Evolutionary conservation across 2,329 filamentous ascomycete species (phyloP).

Genomic region (Arthrinium phaeospermum): DNA sequence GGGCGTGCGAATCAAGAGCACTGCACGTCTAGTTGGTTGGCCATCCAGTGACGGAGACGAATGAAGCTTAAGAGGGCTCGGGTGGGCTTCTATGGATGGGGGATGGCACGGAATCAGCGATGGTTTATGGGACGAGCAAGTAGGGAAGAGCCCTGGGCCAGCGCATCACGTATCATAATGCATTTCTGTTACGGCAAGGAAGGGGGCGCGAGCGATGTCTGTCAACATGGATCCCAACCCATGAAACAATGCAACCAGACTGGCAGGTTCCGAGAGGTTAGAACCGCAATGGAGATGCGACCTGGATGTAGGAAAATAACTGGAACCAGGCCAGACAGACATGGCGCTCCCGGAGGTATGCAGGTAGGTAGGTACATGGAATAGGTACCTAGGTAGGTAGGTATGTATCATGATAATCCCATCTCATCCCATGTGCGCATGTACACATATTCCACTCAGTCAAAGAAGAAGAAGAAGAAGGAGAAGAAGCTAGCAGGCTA

Average conservation of each 20-base stretch:
- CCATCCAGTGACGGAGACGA: slow-evolving; percentile 16
- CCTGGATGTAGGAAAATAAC: slow-evolving; percentile 5
- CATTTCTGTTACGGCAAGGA: slow-evolving; percentile 2
- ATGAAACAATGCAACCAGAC: slow-evolving; percentile 20
- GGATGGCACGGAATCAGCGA: slow-evolving; percentile 17
- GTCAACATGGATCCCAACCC: slow-evolving; percentile 18
- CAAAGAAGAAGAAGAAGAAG: too few relatives aligned
- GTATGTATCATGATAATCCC: neutral
- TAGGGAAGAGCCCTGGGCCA: slow-evolving; percentile 17
- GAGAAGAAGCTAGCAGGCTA: neutral
- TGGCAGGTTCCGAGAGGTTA: slow-evolving; percentile 8
- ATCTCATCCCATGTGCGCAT: neutral
- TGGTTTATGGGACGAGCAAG: slow-evolving; percentile 19
- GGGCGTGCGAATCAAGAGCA: slow-evolving; percentile 16
- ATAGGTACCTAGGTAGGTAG: neutral
- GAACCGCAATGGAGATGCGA: neutral
- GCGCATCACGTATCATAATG: slow-evolving; percentile 15
- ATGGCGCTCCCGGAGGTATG: neutral
- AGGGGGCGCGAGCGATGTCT: neutral
- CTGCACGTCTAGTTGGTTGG: slow-evolving; percentile 11
- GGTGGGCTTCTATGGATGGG: neutral
- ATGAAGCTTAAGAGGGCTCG: slow-evolving; percentile 9
- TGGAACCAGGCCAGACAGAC: neutral
- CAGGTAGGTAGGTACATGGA: neutral
- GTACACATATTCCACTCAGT: too few relatives aligned